These are phyloP conservation scores for Pilasporangium apinafurcum DNA, from an alignment of 352 stramenopile species.

Conservation along the genomic window DNA sequence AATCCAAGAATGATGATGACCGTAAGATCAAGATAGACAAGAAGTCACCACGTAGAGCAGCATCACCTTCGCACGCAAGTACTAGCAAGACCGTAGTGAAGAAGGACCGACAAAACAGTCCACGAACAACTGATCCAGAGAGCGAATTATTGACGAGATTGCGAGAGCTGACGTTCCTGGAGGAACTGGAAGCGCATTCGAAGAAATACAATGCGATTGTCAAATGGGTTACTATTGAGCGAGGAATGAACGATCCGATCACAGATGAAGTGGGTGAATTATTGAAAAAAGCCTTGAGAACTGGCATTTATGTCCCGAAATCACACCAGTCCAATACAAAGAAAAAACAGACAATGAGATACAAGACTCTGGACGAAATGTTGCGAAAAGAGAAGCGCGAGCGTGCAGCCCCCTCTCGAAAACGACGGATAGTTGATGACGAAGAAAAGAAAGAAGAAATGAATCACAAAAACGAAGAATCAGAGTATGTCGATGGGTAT, in stretches of 20 bases:
- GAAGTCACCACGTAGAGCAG: not conserved
- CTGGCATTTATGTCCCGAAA: not conserved
- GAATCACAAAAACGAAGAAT: constrained; percentile 13
- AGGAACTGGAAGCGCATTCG: constrained; percentile 19
- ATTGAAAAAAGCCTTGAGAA: constrained; percentile 8
- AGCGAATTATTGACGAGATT: constrained; percentile 33
- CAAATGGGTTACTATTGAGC: constrained; percentile 50
- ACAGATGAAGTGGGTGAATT: constrained; percentile 21
- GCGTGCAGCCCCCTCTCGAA: constrained; percentile 11
- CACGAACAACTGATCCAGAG: not conserved
- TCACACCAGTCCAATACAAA: not conserved
- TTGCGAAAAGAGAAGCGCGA: constrained; percentile 21
- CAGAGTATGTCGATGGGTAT: constrained; percentile 21
- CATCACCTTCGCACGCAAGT: no score
- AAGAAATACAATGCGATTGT: constrained; percentile 41
- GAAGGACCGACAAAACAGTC: not conserved
- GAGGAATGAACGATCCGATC: constrained; percentile 27
- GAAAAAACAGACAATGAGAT: constrained; percentile 11
- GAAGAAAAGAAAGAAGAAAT: constrained; percentile 16
- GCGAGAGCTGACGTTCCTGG: constrained; percentile 24
- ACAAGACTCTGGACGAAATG: constrained; percentile 41
- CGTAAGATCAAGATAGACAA: constrained; percentile 11
- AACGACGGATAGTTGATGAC: constrained; percentile 13
- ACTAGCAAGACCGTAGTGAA: no score
- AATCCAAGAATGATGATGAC: constrained; percentile 4